Evolutionary conservation across 345 rosid genomes (phyloP), one percentile per base, ranked within the genome.

Genomic region (Cardamine chenopodiifolia): DNA sequence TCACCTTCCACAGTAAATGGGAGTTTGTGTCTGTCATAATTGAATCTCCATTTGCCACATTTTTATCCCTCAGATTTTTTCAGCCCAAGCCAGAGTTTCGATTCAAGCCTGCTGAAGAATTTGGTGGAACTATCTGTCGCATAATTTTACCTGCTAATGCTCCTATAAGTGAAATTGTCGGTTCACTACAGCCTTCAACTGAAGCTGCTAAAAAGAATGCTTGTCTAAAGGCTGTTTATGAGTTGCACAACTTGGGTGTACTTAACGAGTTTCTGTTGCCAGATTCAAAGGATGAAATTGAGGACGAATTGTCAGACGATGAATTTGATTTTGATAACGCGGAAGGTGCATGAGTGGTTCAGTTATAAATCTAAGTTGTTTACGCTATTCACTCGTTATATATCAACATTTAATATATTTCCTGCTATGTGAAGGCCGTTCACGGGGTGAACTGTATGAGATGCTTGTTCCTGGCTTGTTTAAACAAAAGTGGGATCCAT

Each of bases 121-220:
- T 70, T 29, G 89, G 81, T 18, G 98, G 97, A 73, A 89, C 84
- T n/a, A 74, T 88, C 78, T 94, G 98, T 79, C 84, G 56, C 67
- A 74, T 89, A 76, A 73, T 72, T 47, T 84, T 94, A 57, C 98
- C 98, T 76, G 78, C 94, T 55, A 94, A 91, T 84, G 89, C 98
- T 82, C 96, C 97, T 54, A 68, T 82, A 60, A 81, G 85, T 82
- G 82, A 84, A 72, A 81, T 89, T 56, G 77, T 74, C 50, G 74
- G 98, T 72, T 52, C 80, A 7, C 86, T 88, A 28, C 92, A 78
- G 73, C 64, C 88, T 73, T 89, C 96, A 19, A 75, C 57, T 50
- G 94, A 91, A 76, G 88, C 84, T 82, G 95, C 98, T 52, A 91
- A 89, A 79, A 91, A 77, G 78, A 93, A 88, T 70, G 91, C 93